Evolutionary conservation across 2,329 filamentous ascomycete genomes (phyloP), one percentile per base, ranked within the genome.

Genomic region (Fusarium anthophilum): DNA sequence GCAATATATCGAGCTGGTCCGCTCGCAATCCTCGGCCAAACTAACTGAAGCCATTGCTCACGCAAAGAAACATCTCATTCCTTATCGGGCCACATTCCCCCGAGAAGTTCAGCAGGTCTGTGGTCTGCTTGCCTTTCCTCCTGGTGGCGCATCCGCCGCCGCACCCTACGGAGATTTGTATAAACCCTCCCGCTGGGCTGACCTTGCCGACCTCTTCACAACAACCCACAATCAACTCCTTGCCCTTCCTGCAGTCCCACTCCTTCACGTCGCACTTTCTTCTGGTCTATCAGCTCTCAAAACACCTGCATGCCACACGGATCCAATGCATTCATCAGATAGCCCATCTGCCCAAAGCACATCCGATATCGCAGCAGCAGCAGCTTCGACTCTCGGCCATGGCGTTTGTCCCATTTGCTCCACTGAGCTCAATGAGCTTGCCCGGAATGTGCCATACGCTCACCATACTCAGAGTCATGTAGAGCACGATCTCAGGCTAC

Each of bases 331-430:
- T 26, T 55, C 70, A 13, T 57, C 60, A 14, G 39, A 60, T 24
- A 58, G 45, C 48, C 62, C 58, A 12, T 57, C 62, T 30, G 59
- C 64, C 84, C 93, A 92, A 4, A 85, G 86, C 28, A 85, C 89
- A 9, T 87, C 89, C 2, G 83, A 85, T 41, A 59, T 76, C 28
- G 73, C 76, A 18, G 66, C 78, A 18, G 66, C 78, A 32, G 66
- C 69, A 30, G 70, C 76, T 24, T 79, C 81, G 4, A 87, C 85
- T 35, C 88, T 92, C 2, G 91, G 91, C 5, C 92, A 93, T 13
- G 92, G 91, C 55, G 91, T 98, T 47, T 99, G 96, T 78, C 96
- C 96, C 7, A 98, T 99, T 79, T 99, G 96, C 86, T 96, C 93
- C 54, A 96, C 93, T 2, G 96, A 99, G 83, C 89, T 99, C 63